A percentile compares a stretch with the other conserved stretches of the same genome.
These are phyloP conservation scores for Solanum hybrid DNA, from an alignment of 305 asterid genomes.

Conservation along the genomic window DNA sequence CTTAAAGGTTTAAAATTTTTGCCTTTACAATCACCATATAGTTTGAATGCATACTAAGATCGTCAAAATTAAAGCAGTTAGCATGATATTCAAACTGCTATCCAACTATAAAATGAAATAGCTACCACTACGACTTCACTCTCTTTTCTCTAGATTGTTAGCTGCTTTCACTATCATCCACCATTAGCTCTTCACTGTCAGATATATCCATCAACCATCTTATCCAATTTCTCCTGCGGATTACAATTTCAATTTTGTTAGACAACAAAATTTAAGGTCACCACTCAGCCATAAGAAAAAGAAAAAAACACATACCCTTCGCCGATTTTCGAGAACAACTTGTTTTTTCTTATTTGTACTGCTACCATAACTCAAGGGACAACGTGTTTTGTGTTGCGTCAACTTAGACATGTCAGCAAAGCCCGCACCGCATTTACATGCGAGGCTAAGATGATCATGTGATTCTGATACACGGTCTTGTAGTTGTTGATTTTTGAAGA, in stretches of 20 bases:
- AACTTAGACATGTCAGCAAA: neutral
- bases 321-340: neutral
- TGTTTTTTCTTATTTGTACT: no score
- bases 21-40: neutral
- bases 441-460: neutral
- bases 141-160: no score
- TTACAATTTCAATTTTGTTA: neutral
- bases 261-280: neutral
- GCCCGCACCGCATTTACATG: neutral
- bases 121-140: neutral
- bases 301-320: neutral
- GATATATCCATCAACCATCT: neutral
- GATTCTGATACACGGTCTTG: neutral
- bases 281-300: neutral
- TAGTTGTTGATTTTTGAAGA: neutral
- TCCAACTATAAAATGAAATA: no score
- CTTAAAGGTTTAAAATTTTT: neutral
- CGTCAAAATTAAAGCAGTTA: neutral
- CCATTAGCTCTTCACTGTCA: neutral
- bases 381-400: neutral
- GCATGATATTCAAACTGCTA: neutral
- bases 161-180: no score
- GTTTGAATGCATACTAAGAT: neutral
- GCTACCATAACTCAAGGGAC: no score
- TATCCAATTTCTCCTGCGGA: neutral